Evolutionary conservation across 2,329 filamentous ascomycete genomes (phyloP).

Genomic region (Dothiorella sarmentorum): DNA sequence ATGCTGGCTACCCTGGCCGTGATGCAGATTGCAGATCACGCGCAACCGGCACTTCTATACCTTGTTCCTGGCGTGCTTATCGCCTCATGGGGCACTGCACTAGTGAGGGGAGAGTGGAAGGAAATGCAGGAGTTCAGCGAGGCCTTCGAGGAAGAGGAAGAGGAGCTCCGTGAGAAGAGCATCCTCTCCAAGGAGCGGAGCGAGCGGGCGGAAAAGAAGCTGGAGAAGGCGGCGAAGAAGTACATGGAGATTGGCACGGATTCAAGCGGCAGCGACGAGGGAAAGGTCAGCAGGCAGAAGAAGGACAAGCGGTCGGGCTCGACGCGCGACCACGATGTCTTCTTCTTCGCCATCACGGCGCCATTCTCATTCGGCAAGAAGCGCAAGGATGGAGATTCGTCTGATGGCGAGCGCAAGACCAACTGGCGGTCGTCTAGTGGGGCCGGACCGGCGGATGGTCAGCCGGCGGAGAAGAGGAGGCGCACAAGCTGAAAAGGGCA

Average conservation of each 20-base stretch:
- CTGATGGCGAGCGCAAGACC: constrained; percentile 22
- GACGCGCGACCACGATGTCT: constrained; percentile 1
- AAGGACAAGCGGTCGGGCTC: neutral
- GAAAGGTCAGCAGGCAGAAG: neutral
- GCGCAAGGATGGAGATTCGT: neutral
- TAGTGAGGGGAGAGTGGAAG: constrained; percentile 65
- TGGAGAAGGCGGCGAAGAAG: constrained; percentile 20
- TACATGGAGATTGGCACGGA: constrained; percentile 9
- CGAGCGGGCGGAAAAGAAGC: constrained; percentile 20
- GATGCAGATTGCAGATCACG: constrained; percentile 73
- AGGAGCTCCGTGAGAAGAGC: constrained; percentile 20
- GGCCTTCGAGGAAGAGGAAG: constrained; percentile 45
- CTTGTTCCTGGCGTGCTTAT: constrained; percentile 81
- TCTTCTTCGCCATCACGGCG: constrained; percentile 15
- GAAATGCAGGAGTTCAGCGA: constrained; percentile 83
- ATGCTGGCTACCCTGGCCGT: constrained; percentile 74
- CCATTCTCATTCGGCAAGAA: neutral
- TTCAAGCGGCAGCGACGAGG: constrained; percentile 3
- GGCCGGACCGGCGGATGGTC: constrained; percentile 39
- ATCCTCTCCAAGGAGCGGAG: constrained; percentile 11
- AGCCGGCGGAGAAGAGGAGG: constrained; percentile 18
- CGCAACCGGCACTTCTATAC: constrained; percentile 88
- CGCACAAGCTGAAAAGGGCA: constrained; percentile 4
- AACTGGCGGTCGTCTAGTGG: constrained; percentile 49
- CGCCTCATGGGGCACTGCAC: constrained; percentile 70